A percentile compares a stretch with the other conserved stretches of the same genome.
phyloP scores from a whole-genome alignment of 2,329 filamentous ascomycete species.

The Fusarium tuaranense region DNA sequence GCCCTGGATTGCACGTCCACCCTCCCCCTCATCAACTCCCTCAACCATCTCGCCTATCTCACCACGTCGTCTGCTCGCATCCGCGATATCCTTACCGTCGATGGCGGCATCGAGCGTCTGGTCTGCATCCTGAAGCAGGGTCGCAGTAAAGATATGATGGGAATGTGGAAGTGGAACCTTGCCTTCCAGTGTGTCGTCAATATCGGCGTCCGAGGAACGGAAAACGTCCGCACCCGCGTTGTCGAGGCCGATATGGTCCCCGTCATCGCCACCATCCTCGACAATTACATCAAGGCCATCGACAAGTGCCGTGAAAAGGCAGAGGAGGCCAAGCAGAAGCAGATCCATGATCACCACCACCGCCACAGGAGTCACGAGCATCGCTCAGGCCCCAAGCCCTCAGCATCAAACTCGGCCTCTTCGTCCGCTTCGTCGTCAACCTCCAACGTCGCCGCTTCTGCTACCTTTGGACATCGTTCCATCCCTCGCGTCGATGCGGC shows the following conservation, averaged over 20 bases:
- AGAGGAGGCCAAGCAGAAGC: conserved; percentile 83
- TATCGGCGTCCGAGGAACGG: conserved; percentile 95
- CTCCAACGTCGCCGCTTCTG: conserved; percentile 21
- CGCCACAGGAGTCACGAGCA: conserved; percentile 64
- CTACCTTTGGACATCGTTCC: conserved; percentile 64
- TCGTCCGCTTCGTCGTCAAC: conserved; percentile 52
- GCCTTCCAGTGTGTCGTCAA: conserved; percentile 99
- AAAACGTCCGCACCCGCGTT: conserved; percentile 91
- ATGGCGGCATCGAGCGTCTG: conserved; percentile 96
- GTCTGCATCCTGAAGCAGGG: conserved; percentile 99
- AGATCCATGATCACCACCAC: conserved; percentile 64
- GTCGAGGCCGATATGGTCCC: conserved; percentile 99
- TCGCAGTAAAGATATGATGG: conserved; percentile 97
- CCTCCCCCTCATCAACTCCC: conserved; percentile 95
- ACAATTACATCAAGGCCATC: conserved; percentile 97
- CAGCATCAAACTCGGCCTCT: conserved; percentile 48
- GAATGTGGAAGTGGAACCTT: conserved; percentile 99
- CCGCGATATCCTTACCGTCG: conserved; percentile 96
- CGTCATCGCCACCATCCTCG: conserved; percentile 96
- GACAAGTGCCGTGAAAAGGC: conserved; percentile 90
- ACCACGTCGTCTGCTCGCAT: conserved; percentile 98
- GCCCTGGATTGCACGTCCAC: conserved; percentile 99
- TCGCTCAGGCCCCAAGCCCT: conserved; percentile 59
- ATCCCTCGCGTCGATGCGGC: conserved; percentile 64
- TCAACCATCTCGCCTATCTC: conserved; percentile 98